phyloP scores from a whole-genome alignment of 768 basidiomycete genomes.

The Suillus variegatus region DNA sequence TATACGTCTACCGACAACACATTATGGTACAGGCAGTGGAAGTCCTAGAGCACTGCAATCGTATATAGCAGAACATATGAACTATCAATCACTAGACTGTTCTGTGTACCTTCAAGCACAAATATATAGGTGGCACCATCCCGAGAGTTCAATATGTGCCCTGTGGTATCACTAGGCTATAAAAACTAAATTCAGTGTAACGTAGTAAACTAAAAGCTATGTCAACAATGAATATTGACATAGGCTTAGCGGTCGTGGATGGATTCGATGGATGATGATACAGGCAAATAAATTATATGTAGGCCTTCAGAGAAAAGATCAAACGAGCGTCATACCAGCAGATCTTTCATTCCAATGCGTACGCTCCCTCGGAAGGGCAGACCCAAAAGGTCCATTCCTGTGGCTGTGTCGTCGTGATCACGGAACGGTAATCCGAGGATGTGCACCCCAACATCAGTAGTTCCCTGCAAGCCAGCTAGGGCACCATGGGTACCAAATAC shows the following conservation, averaged over 20 bases:
- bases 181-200: neutral
- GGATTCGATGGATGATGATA: neutral
- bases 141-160: neutral
- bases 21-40: neutral
- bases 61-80: neutral
- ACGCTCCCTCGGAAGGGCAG: conserved; percentile 72
- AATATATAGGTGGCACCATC: neutral
- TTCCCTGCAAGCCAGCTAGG: conserved; percentile 65
- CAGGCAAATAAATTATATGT: neutral
- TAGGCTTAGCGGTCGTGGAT: neutral
- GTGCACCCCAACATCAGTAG: conserved; percentile 57
- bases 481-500: conserved; percentile 68
- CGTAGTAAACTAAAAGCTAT: neutral
- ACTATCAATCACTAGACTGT: neutral
- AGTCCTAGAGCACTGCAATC: neutral
- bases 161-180: too few relatives aligned
- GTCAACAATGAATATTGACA: neutral
- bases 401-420: conserved; percentile 15
- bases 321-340: neutral
- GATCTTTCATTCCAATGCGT: conserved; percentile 57
- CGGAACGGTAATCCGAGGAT: conserved; percentile 62
- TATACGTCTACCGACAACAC: neutral
- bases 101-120: neutral
- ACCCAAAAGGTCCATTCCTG: conserved; percentile 52
- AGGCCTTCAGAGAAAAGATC: neutral